Conservation (phyloP, 1,139 yeast genomes). For the Diutina pseudorugosa region DNA sequence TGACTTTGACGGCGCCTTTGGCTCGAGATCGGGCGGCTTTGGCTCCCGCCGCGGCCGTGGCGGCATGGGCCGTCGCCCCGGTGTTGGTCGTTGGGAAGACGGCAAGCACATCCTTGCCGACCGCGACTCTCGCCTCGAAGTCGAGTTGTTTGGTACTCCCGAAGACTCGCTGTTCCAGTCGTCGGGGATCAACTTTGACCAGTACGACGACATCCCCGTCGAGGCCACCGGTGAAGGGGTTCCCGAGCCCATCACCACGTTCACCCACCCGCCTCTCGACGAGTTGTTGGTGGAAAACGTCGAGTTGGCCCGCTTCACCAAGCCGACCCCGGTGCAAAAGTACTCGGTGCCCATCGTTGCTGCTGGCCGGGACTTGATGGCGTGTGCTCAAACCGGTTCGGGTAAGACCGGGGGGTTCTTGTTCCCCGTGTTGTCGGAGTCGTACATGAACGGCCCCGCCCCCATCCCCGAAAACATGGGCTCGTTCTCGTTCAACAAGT, state of each 20-base stretch:
- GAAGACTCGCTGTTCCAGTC: slow-evolving; percentile 94
- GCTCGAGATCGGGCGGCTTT: slow-evolving; percentile 15
- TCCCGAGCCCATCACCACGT: slow-evolving; percentile 84
- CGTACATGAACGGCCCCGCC: slow-evolving; percentile 83
- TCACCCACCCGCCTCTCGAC: slow-evolving; percentile 90
- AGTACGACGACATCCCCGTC: slow-evolving; percentile 31
- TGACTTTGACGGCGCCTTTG: slow-evolving; percentile 8
- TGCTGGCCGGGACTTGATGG: slow-evolving; percentile 95
- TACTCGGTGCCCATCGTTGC: slow-evolving; percentile 97
- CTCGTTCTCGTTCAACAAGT: slow-evolving; percentile 60
- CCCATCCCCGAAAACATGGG: slow-evolving; percentile 32
- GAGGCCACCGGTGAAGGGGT: slow-evolving; percentile 89
- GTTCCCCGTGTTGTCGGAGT: slow-evolving; percentile 93
- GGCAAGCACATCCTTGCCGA: slow-evolving; percentile 86
- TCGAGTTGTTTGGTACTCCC: slow-evolving; percentile 60
- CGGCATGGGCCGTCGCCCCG: slow-evolving; percentile 16
- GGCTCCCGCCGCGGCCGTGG: slow-evolving; percentile 7
- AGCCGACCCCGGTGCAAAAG: slow-evolving; percentile 98
- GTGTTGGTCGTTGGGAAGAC: slow-evolving; percentile 68
- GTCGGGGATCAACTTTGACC: slow-evolving; percentile 90
- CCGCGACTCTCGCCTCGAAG: slow-evolving; percentile 53
- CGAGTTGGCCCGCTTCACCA: slow-evolving; percentile 75
- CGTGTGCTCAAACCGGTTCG: slow-evolving; percentile 99
- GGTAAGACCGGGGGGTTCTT: slow-evolving; percentile 98
- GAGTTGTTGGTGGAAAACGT: slow-evolving; percentile 79